Percentiles rank a stretch among this genome's conserved stretches.
These are phyloP conservation scores for Lactarius sp. DNA, from an alignment of 768 basidiomycete genomes.

Conservation along the genomic window DNA sequence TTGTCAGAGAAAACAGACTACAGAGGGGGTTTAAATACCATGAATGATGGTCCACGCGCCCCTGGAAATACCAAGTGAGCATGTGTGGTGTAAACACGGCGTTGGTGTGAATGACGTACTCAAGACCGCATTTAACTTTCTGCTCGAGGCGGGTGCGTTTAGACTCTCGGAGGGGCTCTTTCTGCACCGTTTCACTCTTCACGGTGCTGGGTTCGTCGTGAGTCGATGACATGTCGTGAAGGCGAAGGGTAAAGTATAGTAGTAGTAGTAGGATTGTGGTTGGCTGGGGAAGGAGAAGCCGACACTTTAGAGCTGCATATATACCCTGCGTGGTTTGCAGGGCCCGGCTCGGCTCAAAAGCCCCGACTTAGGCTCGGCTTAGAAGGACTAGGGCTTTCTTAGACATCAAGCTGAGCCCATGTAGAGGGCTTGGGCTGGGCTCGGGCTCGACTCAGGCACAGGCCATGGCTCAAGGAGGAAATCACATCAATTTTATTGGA, in stretches of 20 bases:
- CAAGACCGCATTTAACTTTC: conserved; percentile 9
- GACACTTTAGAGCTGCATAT: neutral
- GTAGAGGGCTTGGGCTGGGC: no score
- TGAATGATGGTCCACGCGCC: conserved; percentile 6
- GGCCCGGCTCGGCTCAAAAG: no score
- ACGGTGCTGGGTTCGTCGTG: neutral
- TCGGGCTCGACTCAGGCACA: no score
- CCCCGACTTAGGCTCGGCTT: no score
- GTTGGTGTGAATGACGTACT: neutral
- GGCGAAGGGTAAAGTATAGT: neutral
- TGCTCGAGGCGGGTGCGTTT: neutral
- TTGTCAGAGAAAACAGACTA: neutral
- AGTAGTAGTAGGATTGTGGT: no score
- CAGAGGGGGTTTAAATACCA: neutral
- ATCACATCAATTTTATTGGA: no score
- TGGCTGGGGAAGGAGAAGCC: neutral
- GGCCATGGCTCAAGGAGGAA: no score
- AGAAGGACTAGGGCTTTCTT: no score
- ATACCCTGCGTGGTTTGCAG: neutral
- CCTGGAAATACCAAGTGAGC: neutral
- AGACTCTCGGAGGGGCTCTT: neutral
- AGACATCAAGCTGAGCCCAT: no score
- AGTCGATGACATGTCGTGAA: conserved; percentile 9
- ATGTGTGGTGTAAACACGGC: neutral
- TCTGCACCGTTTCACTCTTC: conserved; percentile 1